Evolutionary conservation across 2,329 filamentous ascomycete species (phyloP).

Genomic region (Xylaria multiplex): DNA sequence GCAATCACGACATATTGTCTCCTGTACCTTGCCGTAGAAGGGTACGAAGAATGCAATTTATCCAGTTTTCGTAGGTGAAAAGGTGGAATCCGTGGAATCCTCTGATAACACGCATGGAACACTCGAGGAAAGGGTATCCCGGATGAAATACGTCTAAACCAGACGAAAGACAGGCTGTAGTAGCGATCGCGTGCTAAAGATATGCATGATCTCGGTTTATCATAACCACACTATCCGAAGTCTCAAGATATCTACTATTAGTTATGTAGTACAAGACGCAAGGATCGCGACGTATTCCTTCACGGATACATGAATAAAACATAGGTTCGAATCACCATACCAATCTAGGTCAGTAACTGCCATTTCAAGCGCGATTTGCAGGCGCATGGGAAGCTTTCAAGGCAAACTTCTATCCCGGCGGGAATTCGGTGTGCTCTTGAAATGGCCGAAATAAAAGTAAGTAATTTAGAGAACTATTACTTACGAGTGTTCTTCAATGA

Average conservation of each 20-base stretch:
- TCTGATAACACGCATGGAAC: slow-evolving; percentile 8
- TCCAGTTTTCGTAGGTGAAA: slow-evolving; percentile 22
- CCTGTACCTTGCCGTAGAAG: neutral
- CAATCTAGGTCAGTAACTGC: neutral
- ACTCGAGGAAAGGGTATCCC: neutral
- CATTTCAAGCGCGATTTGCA: neutral
- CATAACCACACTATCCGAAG: neutral
- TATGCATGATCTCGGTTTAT: slow-evolving; percentile 11
- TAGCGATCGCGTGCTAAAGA: slow-evolving; percentile 22
- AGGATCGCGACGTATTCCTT: slow-evolving; percentile 16
- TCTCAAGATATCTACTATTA: slow-evolving; percentile 21
- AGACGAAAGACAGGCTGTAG: slow-evolving; percentile 20
- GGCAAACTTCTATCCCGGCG: neutral
- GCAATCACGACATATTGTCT: neutral
- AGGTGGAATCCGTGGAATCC: slow-evolving; percentile 22
- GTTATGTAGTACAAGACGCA: neutral
- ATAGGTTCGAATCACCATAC: slow-evolving; percentile 15
- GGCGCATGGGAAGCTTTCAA: neutral
- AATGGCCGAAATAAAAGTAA: neutral
- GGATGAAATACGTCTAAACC: slow-evolving; percentile 17
- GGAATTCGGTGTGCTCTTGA: neutral
- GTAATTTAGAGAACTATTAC: neutral
- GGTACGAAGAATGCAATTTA: slow-evolving; percentile 18
- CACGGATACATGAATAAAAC: slow-evolving; percentile 25
- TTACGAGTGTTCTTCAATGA: slow-evolving; percentile 20